These are phyloP conservation scores for Mallotus repandus DNA, from an alignment of 441 rosid species.

Conservation along the genomic window DNA sequence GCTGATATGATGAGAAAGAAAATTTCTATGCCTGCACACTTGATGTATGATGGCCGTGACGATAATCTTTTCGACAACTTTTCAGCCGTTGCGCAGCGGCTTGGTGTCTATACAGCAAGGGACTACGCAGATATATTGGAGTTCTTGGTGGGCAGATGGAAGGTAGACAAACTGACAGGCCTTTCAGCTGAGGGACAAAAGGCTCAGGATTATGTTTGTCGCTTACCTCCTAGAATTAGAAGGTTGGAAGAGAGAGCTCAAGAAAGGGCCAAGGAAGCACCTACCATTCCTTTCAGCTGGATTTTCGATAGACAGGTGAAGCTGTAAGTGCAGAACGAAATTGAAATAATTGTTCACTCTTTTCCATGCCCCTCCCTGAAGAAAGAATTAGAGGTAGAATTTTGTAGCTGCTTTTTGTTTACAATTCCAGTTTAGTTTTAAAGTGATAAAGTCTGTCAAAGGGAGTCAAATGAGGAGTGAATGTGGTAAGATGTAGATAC, in stretches of 20 bases:
- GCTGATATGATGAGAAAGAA: conserved; percentile 98
- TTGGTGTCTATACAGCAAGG: conserved; percentile 79
- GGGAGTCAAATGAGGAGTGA: conserved; percentile 18
- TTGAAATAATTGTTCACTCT: conserved; percentile 9
- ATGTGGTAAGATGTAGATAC: conserved; percentile 32
- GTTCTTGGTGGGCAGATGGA: conserved; percentile 89
- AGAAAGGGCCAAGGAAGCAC: conserved; percentile 66
- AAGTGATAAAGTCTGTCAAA: conserved; percentile 8
- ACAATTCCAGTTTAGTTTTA: background rate
- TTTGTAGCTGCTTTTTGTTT: conserved; percentile 12
- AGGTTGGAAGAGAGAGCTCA: conserved; percentile 85
- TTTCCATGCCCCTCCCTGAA: background rate
- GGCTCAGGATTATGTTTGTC: conserved; percentile 85
- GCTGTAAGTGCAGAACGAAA: conserved; percentile 39
- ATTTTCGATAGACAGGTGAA: conserved; percentile 64
- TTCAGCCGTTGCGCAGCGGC: conserved; percentile 84
- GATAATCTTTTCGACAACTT: conserved; percentile 73
- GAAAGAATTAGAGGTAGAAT: conserved; percentile 11
- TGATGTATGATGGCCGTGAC: conserved; percentile 86
- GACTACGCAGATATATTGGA: conserved; percentile 91
- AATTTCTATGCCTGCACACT: conserved; percentile 89
- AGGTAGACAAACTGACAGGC: conserved; percentile 57
- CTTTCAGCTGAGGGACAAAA: conserved; percentile 72
- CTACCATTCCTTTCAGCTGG: conserved; percentile 76
- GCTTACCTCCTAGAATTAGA: conserved; percentile 65